phyloP scores from a whole-genome alignment of 1,284 basidiomycete genomes.

The Tylopilus sp. region DNA sequence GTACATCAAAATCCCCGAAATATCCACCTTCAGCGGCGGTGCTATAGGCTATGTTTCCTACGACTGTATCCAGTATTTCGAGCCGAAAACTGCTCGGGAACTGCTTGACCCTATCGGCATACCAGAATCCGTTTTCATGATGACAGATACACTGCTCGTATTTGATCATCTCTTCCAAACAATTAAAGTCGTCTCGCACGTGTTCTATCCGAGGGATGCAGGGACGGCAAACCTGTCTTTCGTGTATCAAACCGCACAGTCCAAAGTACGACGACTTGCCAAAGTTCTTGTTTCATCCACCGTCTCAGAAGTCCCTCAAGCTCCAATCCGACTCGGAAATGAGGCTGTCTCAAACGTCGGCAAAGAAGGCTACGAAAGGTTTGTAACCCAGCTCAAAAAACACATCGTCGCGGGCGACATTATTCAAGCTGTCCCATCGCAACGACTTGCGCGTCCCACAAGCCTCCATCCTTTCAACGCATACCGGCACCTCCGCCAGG shows the following conservation, averaged over 20 bases:
- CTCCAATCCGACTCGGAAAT: constrained; percentile 66
- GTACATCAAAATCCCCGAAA: constrained; percentile 88
- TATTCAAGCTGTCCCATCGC: constrained; percentile 98
- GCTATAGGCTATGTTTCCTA: constrained; percentile 98
- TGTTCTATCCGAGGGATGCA: constrained; percentile 75
- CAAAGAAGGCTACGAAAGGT: constrained; percentile 87
- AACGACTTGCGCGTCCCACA: constrained; percentile 84
- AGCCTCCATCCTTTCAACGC: constrained; percentile 95
- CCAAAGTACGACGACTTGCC: constrained; percentile 74
- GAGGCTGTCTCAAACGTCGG: constrained; percentile 89
- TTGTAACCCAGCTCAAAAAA: constrained; percentile 90
- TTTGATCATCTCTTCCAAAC: constrained; percentile 98
- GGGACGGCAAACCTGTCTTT: constrained; percentile 64
- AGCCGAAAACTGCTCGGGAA: constrained; percentile 81
- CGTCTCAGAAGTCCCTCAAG: constrained; percentile 67
- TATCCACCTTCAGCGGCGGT: constrained; percentile 95
- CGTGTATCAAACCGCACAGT: constrained; percentile 79
- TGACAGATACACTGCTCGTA: constrained; percentile 90
- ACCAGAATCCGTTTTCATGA: constrained; percentile 96
- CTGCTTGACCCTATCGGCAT: constrained; percentile 77
- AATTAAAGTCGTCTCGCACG: constrained; percentile 93
- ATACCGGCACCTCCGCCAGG: constrained; percentile 86
- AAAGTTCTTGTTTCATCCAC: constrained; percentile 56
- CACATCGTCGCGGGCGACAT: constrained; percentile 97
- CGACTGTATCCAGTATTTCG: constrained; percentile 96